Base-by-base conservation (phyloP, 176 grass and related monocot species). In the Elymus sibiricus region DNA sequence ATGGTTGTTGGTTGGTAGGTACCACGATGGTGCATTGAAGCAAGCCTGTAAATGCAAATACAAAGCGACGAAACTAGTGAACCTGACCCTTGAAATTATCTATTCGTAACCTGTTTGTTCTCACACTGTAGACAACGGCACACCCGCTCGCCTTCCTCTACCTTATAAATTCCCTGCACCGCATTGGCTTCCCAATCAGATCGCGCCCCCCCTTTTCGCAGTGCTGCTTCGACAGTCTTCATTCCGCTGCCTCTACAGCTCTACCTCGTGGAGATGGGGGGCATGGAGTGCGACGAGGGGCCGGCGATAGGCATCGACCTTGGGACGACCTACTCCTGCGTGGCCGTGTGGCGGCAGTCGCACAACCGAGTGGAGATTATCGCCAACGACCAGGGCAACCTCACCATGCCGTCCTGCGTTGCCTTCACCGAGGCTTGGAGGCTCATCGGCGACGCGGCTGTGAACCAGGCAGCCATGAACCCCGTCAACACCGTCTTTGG, bases 281-380 rank as follows among this genome's bases (percentile, higher is more conserved):
- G 4, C n/a, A 27, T 3, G 4, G 11, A 28, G 11, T 22, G 3
- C 21, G 86, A 94, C 3, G n/a, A n/a, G n/a, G 90, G 92, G 17
- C 95, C 90, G 74, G 95, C 95, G 26, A 97, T 97, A 47, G 95
- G 95, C 76, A 97, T 97, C 85, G 95, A 97, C 64, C 90, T 97
- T 16, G 92, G 92, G 59, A 94, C 92, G 14, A 97, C 94, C 26
- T 92, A 97, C 83, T 97, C 94, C 53, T 92, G 94, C 84, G 90
- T 97, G 12, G 95, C 92, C 62, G 95, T 97, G 32, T 97, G 95
- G 95, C 92, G 61, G 11, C 61, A 1, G 61, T 1, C 13, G 11
- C 61, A 64, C 4, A 2, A 14, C 4, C 25, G 61, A 25, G 11
- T 64, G 11, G 62, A 65, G 63, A 13, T 65, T 13, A 65, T 65